These are phyloP conservation scores for Cladophialophora yegresii DNA, from an alignment of 2,329 filamentous ascomycete genomes.

Conservation along the genomic window DNA sequence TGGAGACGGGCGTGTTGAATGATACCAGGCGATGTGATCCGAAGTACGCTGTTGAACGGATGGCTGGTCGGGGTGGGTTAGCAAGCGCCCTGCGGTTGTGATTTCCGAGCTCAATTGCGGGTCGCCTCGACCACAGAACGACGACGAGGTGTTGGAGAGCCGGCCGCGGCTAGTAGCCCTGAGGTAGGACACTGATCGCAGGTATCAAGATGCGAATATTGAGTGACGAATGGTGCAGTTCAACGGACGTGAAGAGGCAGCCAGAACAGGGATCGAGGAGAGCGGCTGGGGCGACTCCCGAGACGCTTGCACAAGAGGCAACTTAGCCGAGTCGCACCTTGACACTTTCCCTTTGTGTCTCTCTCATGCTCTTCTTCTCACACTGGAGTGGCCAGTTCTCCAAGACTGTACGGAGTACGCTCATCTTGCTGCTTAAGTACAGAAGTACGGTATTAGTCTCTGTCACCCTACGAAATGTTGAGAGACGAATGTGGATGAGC, in stretches of 20 bases:
- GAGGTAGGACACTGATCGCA: neutral
- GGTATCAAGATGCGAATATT: neutral
- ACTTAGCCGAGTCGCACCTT: neutral
- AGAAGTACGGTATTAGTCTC: neutral
- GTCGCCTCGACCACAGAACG: neutral
- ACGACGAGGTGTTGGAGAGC: neutral
- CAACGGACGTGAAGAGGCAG: neutral
- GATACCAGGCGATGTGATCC: neutral
- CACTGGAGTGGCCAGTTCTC: no score
- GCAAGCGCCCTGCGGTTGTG: neutral
- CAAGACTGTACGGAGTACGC: neutral
- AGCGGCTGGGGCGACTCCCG: neutral
- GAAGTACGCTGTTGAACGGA: neutral
- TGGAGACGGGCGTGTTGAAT: neutral
- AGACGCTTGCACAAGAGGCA: neutral
- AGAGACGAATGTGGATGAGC: neutral
- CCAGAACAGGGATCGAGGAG: conserved; percentile 2
- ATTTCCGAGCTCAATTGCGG: neutral
- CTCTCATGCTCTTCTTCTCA: neutral
- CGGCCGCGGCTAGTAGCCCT: neutral
- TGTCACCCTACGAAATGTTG: neutral
- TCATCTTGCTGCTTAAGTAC: neutral
- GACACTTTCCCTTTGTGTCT: neutral
- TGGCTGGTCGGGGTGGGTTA: neutral
- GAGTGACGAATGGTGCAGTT: neutral